These are phyloP conservation scores for Plasmodium vinckei DNA, from an alignment of 169 alveolate species.

Conservation along the genomic window DNA sequence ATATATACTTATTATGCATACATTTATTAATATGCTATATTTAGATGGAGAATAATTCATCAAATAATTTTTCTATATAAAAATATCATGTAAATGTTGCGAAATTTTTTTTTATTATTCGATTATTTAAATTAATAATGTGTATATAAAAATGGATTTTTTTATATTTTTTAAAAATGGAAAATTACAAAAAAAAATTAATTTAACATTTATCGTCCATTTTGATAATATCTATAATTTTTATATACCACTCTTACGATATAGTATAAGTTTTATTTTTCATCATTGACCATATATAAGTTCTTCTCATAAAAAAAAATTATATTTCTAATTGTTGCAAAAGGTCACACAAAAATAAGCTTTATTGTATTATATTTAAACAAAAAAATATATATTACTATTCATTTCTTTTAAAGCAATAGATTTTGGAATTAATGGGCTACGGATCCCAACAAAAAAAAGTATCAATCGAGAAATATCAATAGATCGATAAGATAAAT, in stretches of 20 bases:
- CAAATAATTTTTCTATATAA: too few species aligned
- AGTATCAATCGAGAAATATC: too few species aligned
- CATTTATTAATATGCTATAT: slow-evolving; percentile 3
- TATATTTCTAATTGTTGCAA: too few species aligned
- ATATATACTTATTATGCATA: neutral
- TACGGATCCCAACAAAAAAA: too few species aligned
- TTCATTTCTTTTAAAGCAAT: too few species aligned
- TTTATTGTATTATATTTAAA: too few species aligned
- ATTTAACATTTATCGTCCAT: neutral
- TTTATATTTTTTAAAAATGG: neutral
- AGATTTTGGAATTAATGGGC: too few species aligned
- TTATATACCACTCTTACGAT: neutral
- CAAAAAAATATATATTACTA: too few species aligned
- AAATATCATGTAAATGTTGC: too few species aligned
- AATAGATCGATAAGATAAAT: too few species aligned
- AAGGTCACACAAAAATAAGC: too few species aligned
- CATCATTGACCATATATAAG: neutral
- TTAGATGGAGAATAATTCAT: neutral
- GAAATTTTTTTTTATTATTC: neutral
- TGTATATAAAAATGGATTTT: neutral
- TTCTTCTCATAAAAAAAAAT: neutral
- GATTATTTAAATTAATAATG: neutral
- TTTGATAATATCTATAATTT: too few species aligned
- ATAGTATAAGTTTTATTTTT: neutral
- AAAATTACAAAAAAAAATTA: neutral